phyloP scores from a whole-genome alignment of 345 rosid genomes.

The Zanthoxylum bungeanum region DNA sequence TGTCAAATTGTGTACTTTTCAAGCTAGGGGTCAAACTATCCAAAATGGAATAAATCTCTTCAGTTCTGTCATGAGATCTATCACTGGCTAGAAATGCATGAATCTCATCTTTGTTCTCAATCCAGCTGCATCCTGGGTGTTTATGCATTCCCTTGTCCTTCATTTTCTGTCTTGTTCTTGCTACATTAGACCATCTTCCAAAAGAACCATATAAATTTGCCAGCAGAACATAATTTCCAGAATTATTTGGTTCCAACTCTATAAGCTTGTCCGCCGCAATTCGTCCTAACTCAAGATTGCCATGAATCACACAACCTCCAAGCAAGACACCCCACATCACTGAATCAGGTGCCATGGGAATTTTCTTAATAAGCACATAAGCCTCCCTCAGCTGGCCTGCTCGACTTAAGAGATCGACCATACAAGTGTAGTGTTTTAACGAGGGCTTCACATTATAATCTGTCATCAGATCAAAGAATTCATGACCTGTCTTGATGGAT shows the following conservation, averaged over 20 bases:
- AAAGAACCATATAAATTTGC: constrained; percentile 54
- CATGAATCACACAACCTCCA: constrained; percentile 41
- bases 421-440: constrained; percentile 52
- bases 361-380: constrained; percentile 32
- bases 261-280: constrained; percentile 41
- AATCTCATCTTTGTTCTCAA: constrained; percentile 34
- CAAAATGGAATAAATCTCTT: constrained; percentile 39
- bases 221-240: constrained; percentile 40
- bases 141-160: constrained; percentile 42
- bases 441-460: constrained; percentile 31
- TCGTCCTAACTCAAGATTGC: constrained; percentile 46
- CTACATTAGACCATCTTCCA: constrained; percentile 49
- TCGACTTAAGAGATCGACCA: constrained; percentile 55
- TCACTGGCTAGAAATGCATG: constrained; percentile 48
- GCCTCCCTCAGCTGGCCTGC: constrained; percentile 46
- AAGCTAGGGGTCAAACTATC: constrained; percentile 41
- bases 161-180: constrained; percentile 29
- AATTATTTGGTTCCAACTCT: constrained; percentile 42
- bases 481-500: constrained; percentile 28
- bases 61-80: constrained; percentile 38
- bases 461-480: constrained; percentile 44
- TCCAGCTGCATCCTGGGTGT: constrained; percentile 59
- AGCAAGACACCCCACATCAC: constrained; percentile 55
- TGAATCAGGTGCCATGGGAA: constrained; percentile 47
- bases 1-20: constrained; percentile 24